Conservation (phyloP, 805 yeast species). For the Candida namnaoensis region DNA sequence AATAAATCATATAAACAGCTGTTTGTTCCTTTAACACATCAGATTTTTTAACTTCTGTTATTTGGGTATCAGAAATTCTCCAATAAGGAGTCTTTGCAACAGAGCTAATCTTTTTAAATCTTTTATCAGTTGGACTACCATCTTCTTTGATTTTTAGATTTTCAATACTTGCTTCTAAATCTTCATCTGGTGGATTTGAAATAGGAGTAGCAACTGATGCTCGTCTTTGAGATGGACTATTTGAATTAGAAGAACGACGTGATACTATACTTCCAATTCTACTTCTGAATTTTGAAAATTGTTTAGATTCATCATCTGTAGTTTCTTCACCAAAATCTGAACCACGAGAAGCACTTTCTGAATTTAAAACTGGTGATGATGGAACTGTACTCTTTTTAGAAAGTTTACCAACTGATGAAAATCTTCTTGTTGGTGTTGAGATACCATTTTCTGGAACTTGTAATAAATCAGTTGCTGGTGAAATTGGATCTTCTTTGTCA, state of each 20-base stretch:
- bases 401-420: too few species aligned
- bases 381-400: slow-evolving; percentile 5
- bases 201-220: slow-evolving; percentile 2
- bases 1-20: slow-evolving; percentile 82
- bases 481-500: too few species aligned
- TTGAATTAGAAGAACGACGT: slow-evolving; percentile 11
- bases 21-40: slow-evolving; percentile 61
- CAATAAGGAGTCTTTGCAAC: slow-evolving; percentile 60
- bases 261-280: slow-evolving; percentile 15
- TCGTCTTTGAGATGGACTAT: slow-evolving; percentile 7
- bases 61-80: slow-evolving; percentile 74
- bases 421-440: too few species aligned
- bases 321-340: slow-evolving; percentile 7
- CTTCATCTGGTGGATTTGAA: not conserved
- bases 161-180: slow-evolving; percentile 1
- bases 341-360: slow-evolving; percentile 9
- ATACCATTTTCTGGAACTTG: too few species aligned
- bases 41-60: slow-evolving; percentile 48
- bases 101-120: slow-evolving; percentile 45
- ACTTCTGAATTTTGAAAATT: slow-evolving; percentile 13
- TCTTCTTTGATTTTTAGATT: slow-evolving; percentile 1
- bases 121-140: slow-evolving; percentile 19
- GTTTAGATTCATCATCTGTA: slow-evolving; percentile 9
- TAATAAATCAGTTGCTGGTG: too few species aligned
- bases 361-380: not conserved